Evolutionary conservation across 306 rosid species (phyloP), one percentile per base, ranked within the genome.

Genomic region (Ammopiptanthus mongolicus): DNA sequence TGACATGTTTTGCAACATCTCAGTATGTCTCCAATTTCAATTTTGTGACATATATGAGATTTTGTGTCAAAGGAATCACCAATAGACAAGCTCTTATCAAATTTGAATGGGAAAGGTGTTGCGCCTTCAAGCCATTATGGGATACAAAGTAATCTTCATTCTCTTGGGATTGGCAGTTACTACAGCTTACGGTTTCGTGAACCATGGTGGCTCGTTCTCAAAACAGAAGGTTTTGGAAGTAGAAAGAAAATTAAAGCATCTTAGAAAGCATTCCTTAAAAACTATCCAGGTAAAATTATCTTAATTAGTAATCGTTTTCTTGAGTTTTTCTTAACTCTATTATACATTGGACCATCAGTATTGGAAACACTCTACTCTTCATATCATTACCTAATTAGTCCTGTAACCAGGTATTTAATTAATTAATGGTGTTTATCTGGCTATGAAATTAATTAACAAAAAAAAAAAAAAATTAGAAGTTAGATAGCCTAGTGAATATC

Each of bases 191-290:
- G 60, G 80, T 63, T 55, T 48, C 12, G 78, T 31, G 66, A 80
- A 78, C 42, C 72, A 47, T 73, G 71, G 52, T 71, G 66, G 46
- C 18, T 52, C 78, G 1, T 77, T 73, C 65, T 74, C 89, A 48
- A 74, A 14, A 37, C 82, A 74, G 0, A 77, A 68, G 88, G 69
- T 78, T 76, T 41, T 79, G 62, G 83, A 82, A 80, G 87, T 71
- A 46, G 83, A 84, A 73, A 86, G 78, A 80, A 86, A 86, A 86
- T 9, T 85, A 48, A 73, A 74, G 36, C 82, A 78, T 56, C 87
- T 86, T 64, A 80, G 86, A 53, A 81, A 34, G 64, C 86, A 78
- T 65, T 79, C 92, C 60, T 25, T 79, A 44, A 86, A 88, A 64
- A 77, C 76, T 63, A 85, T 90, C 44, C 69, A 77, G 93, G 93